Base-by-base conservation (phyloP, 2,329 filamentous ascomycete genomes). In the Emergomyces orientalis region DNA sequence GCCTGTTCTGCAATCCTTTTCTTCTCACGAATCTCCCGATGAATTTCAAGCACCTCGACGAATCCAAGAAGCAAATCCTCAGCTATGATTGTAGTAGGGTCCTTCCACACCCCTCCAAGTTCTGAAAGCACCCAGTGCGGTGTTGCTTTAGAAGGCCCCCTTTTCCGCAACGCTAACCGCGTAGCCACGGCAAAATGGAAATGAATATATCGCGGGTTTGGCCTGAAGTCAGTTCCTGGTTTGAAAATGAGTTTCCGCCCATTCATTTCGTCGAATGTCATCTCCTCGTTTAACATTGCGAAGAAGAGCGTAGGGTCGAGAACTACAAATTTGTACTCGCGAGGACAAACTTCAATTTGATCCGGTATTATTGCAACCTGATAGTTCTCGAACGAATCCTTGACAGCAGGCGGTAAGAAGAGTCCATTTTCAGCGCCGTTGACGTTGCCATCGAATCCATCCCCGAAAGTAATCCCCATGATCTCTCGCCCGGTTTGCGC, bases 331-430 rank as follows among this genome's bases (percentile, higher is more conserved):
- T 62, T 34, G 27, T 39, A 62, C 8, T 45, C 22, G 14, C 19
- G 51, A n/a, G 60, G 60, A 8, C 11, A 30, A n/a, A 45, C 22
- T 17, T 25, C 7, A 22, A 43, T 8, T 9, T 25, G 2, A 27
- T 25, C 47, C 2, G 62, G 62, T 3, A 58, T 32, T 8, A 63
- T 62, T 7, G 52, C 45, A 22, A 63, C 27, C 32, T 61, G 39
- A 25, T 58, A 58, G 3, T 61, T 51, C 49, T 61, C 61, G 25
- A 63, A 65, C 0, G 56, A 22, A 9, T 45, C 7, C 32, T 27
- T 27, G 37, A 59, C 13, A 11, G 22, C n/a, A 13, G 22, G 39
- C 11, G 25, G 56, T 11, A 59, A 39, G 25, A 59, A 45, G 19
- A 59, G 56, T 25, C 56, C 56, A 8, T 59, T 59, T 25, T 45